phyloP scores from a whole-genome alignment of 345 rosid genomes.

The Eucalyptus caleyi region DNA sequence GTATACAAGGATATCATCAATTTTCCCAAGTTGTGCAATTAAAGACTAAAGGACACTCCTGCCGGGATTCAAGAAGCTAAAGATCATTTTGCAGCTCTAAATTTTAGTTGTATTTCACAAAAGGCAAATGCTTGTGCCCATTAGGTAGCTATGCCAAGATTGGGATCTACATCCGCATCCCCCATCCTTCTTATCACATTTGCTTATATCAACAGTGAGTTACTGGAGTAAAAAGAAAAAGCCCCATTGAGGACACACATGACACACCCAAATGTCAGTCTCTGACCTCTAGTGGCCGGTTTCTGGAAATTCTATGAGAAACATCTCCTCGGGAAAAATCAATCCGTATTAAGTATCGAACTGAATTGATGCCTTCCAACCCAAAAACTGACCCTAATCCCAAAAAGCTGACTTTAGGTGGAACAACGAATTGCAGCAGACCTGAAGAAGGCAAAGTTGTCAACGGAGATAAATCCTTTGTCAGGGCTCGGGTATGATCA shows the following conservation, averaged over 20 bases:
- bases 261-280: background rate
- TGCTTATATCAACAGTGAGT: background rate
- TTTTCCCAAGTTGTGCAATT: background rate
- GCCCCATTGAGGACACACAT: background rate
- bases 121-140: background rate
- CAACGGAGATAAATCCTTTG: background rate
- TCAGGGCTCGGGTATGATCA: background rate
- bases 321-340: background rate
- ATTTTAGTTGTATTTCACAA: background rate
- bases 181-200: background rate
- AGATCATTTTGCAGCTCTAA: background rate
- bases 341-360: background rate
- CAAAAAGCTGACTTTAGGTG: background rate
- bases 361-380: background rate
- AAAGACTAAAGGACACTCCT: background rate
- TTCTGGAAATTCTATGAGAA: background rate
- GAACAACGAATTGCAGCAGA: background rate
- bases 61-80: background rate
- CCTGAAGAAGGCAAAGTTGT: background rate
- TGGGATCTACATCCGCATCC: background rate
- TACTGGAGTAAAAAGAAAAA: background rate
- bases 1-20: background rate
- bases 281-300: rapidly evolving
- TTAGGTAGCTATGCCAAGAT: background rate
- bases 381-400: background rate